Evolutionary conservation across 1,284 basidiomycete genomes (phyloP).

Genomic region (Coriolopsis trogii): DNA sequence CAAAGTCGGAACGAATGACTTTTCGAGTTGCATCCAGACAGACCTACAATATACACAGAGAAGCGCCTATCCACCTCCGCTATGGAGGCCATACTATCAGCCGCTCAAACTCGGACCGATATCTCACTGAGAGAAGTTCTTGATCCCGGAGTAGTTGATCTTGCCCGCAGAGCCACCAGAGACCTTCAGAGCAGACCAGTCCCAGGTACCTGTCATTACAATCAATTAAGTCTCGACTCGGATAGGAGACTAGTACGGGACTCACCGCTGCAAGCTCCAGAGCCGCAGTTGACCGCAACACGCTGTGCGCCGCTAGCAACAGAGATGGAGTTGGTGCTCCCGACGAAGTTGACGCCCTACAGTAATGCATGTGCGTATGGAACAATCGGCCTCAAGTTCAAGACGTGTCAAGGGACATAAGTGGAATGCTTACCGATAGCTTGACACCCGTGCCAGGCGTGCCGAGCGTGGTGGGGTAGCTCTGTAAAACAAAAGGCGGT

Average conservation of each 20-base stretch:
- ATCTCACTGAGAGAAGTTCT: slow-evolving; percentile 38
- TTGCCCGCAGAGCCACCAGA: slow-evolving; percentile 46
- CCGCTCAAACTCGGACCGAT: too few species aligned
- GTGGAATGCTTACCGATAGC: slow-evolving; percentile 29
- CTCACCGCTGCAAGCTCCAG: slow-evolving; percentile 30
- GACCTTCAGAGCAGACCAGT: slow-evolving; percentile 51
- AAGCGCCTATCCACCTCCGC: too few species aligned
- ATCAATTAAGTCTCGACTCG: neutral
- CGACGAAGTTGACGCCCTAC: slow-evolving; percentile 37
- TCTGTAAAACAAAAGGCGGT: slow-evolving; percentile 20
- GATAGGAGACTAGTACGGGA: neutral
- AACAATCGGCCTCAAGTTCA: too few species aligned
- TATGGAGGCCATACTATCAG: too few species aligned
- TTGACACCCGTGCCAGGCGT: slow-evolving; percentile 40
- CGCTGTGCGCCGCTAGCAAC: slow-evolving; percentile 32
- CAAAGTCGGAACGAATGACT: too few species aligned
- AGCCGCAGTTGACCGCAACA: slow-evolving; percentile 38
- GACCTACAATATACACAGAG: too few species aligned
- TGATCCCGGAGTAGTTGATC: slow-evolving; percentile 41
- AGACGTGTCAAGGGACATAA: neutral
- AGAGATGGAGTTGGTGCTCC: slow-evolving; percentile 28
- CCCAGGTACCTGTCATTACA: slow-evolving; percentile 42
- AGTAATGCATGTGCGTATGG: too few species aligned
- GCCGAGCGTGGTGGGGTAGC: slow-evolving; percentile 40
- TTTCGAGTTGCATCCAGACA: too few species aligned